These are phyloP conservation scores for Rhizopus stolonifer DNA, from an alignment of 371 early-diverging fungal species.

Conservation along the genomic window DNA sequence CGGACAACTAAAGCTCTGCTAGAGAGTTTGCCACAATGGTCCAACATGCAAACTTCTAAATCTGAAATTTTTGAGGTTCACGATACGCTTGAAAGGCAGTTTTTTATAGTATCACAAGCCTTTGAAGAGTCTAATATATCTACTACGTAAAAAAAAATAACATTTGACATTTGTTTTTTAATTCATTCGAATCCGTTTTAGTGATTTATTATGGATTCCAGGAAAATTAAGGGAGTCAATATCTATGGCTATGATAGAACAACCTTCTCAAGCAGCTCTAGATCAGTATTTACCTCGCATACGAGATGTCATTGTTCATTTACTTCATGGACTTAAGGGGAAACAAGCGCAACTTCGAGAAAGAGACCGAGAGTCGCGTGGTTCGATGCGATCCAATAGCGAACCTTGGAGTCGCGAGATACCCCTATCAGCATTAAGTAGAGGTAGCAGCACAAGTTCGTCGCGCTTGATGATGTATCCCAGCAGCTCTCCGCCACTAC, in stretches of 20 bases:
- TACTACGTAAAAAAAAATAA: slow-evolving; percentile 53
- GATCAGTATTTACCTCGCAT: slow-evolving; percentile 61
- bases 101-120: slow-evolving; percentile 53
- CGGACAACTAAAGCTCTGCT: slow-evolving; percentile 58
- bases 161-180: background rate
- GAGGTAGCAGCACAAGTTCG: slow-evolving; percentile 19
- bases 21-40: slow-evolving; percentile 61
- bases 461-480: slow-evolving; percentile 23
- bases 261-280: slow-evolving; percentile 50
- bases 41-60: slow-evolving; percentile 42
- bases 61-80: slow-evolving; percentile 57
- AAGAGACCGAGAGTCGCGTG: slow-evolving; percentile 23
- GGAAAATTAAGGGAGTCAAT: slow-evolving; percentile 54
- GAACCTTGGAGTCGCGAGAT: slow-evolving; percentile 40
- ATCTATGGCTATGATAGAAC: slow-evolving; percentile 52
- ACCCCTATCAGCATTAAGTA: slow-evolving; percentile 36
- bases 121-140: slow-evolving; percentile 55
- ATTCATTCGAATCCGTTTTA: slow-evolving; percentile 10
- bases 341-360: slow-evolving; percentile 58
- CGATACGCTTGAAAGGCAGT: slow-evolving; percentile 55
- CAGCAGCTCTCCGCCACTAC: slow-evolving; percentile 17
- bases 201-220: slow-evolving; percentile 62
- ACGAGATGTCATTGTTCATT: slow-evolving; percentile 61
- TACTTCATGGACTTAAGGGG: slow-evolving; percentile 59
- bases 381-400: slow-evolving; percentile 16